A percentile compares a stretch with the other conserved stretches of the same genome.
These are phyloP conservation scores for Malassezia equina DNA, from an alignment of 1,284 basidiomycete genomes.

Conservation along the genomic window DNA sequence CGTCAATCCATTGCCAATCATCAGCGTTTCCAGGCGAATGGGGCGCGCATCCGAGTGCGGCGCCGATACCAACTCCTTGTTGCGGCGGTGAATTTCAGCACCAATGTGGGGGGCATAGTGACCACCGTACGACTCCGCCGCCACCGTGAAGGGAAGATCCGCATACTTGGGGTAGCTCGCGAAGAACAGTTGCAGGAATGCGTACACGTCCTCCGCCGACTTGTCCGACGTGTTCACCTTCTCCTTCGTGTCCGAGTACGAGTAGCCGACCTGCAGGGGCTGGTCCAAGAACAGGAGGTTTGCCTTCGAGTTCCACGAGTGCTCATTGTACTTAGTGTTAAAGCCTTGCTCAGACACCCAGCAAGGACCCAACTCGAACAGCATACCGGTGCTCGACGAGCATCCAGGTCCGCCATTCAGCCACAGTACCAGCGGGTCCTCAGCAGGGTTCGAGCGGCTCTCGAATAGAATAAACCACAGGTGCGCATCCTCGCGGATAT, in stretches of 20 bases:
- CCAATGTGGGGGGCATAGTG: constrained; percentile 49
- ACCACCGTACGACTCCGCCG: constrained; percentile 59
- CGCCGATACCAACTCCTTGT: constrained; percentile 32
- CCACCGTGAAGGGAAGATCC: constrained; percentile 46
- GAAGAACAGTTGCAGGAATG: constrained; percentile 79
- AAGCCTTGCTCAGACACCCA: constrained; percentile 60
- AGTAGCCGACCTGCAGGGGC: constrained; percentile 69
- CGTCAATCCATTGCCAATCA: constrained; percentile 46
- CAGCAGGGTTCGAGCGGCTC: constrained; percentile 60
- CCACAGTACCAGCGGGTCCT: constrained; percentile 77
- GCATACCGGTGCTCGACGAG: constrained; percentile 51
- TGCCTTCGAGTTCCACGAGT: constrained; percentile 67
- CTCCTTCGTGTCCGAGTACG: constrained; percentile 62
- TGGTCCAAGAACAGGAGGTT: constrained; percentile 71
- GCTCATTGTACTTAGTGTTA: constrained; percentile 62
- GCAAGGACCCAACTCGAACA: constrained; percentile 82
- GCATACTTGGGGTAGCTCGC: constrained; percentile 48
- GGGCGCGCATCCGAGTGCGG: constrained; percentile 22
- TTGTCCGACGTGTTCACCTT: constrained; percentile 63
- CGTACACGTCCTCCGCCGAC: constrained; percentile 73
- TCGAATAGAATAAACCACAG: constrained; percentile 86
- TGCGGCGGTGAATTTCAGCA: constrained; percentile 39
- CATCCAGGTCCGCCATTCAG: constrained; percentile 68
- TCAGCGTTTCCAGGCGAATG: constrained; percentile 40
- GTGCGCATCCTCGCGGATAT: constrained; percentile 72